These are phyloP conservation scores for Calocera viscosa DNA, from an alignment of 768 basidiomycete species.

Conservation along the genomic window DNA sequence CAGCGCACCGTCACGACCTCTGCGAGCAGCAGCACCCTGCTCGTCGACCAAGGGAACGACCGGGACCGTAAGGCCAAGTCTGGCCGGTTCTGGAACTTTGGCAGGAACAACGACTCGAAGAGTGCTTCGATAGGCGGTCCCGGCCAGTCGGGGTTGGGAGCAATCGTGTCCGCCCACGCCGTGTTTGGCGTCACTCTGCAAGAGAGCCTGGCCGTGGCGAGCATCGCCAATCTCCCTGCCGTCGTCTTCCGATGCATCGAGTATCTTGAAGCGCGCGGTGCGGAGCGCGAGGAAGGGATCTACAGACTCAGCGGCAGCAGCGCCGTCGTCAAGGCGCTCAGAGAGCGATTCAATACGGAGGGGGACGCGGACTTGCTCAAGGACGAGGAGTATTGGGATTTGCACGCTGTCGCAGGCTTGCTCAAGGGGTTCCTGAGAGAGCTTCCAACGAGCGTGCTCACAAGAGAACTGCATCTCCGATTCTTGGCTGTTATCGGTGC, in stretches of 20 bases:
- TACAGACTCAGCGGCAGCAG: constrained; percentile 92
- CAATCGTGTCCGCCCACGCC: constrained; percentile 31
- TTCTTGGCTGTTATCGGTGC: constrained; percentile 89
- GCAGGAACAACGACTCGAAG: constrained; percentile 36
- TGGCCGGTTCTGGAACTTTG: constrained; percentile 87
- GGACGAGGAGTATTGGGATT: constrained; percentile 90
- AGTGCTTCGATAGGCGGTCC: neutral
- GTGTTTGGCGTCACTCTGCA: constrained; percentile 84
- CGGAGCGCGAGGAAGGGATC: constrained; percentile 94
- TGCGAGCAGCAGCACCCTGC: constrained; percentile 6
- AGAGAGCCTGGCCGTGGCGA: constrained; percentile 76
- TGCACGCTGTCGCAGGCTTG: constrained; percentile 90
- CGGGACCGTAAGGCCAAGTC: constrained; percentile 75
- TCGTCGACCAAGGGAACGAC: constrained; percentile 21
- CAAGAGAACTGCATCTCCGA: constrained; percentile 76
- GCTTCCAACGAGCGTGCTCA: constrained; percentile 82
- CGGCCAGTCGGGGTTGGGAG: neutral
- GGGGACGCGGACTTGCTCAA: constrained; percentile 87
- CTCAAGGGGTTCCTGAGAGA: constrained; percentile 90
- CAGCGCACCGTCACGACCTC: neutral
- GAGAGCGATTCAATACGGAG: constrained; percentile 87
- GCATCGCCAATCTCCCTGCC: constrained; percentile 83
- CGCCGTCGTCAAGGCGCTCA: constrained; percentile 84
- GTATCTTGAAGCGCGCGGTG: constrained; percentile 86
- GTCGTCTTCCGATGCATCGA: constrained; percentile 92